Base-by-base conservation (phyloP, 305 asterid species). In the Fraxinus platypoda region DNA sequence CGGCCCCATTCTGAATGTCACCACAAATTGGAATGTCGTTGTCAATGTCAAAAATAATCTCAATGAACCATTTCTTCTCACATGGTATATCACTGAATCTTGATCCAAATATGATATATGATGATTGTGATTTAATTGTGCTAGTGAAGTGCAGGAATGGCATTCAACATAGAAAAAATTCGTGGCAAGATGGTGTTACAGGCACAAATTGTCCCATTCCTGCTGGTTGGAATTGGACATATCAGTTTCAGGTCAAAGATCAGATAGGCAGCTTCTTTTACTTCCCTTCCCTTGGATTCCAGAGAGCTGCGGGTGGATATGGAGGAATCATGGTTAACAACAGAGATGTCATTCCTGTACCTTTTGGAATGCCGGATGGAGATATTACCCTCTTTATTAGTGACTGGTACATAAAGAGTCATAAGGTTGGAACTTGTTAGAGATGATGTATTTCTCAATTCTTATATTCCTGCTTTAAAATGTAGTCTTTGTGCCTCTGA, bases 211-310 rank as follows among this genome's bases (percentile, higher is more conserved):
- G 98, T 82, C 98, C 98, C 37, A 93, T 95, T 79, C 98, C 98
- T 30, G 90, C 93, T 43, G 95, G 98, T 77, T 95, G 98, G 98
- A 95, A 95, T 79, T 95, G 98, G 98, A 95, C 98, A 1, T 95
- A 93, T 86, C 92, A 93, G 84, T 95, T 95, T 91, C 98, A 95
- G 82, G 98, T 95, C 82, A 95, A 93, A 86, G 98, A 95, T 81
- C 98, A 95, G 89, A 93, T 95, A 80, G 98, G 98, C 76, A 95
- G 98, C 85, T 95, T 95, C 95, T 95, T 86, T 86, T 95, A 93
- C 85, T 95, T 95, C 85, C 97, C 95, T 86, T 90, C 98, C 68
- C 89, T 92, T 30, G 86, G 86, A 71, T 87, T 95, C 83, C 98
- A 95, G 80, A 89, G 93, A 86, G 94, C 98, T 73, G 87, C 93